Conservation (phyloP, 1,284 basidiomycete species). For the Fistulinella cinereoalba region DNA sequence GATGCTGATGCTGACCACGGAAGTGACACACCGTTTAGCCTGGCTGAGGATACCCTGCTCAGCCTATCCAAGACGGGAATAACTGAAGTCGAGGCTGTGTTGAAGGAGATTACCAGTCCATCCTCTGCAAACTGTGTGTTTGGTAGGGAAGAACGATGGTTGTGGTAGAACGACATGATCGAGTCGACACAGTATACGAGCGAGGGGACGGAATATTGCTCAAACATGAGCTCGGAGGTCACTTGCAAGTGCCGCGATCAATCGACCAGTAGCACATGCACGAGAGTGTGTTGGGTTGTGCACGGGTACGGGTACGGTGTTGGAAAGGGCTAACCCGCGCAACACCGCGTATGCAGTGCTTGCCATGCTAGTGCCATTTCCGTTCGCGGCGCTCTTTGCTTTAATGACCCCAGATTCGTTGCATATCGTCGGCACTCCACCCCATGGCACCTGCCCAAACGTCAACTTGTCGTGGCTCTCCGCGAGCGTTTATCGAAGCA, state of each 20-base stretch:
- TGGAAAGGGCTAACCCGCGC: no score
- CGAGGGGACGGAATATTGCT: constrained; percentile 86
- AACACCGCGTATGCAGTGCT: no score
- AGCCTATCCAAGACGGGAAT: constrained; percentile 82
- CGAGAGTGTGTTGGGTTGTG: no score
- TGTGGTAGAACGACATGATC: constrained; percentile 88
- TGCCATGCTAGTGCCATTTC: no score
- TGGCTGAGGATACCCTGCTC: constrained; percentile 78
- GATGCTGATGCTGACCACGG: not conserved
- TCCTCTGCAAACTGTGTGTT: constrained; percentile 50
- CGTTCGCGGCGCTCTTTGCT: no score
- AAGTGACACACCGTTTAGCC: constrained; percentile 70
- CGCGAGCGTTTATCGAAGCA: no score
- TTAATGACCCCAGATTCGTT: no score
- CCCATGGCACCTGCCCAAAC: no score
- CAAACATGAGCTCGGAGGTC: constrained; percentile 96
- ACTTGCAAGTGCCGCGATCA: constrained; percentile 35
- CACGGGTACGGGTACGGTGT: no score
- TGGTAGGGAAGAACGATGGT: constrained; percentile 44
- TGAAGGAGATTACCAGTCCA: constrained; percentile 82
- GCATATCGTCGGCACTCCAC: no score
- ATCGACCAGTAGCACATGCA: no score
- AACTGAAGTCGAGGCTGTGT: constrained; percentile 82
- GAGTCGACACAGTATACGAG: constrained; percentile 90
- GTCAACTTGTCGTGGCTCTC: no score